Evolutionary conservation across 441 rosid genomes (phyloP).

Genomic region (Euphorbia corollata): DNA sequence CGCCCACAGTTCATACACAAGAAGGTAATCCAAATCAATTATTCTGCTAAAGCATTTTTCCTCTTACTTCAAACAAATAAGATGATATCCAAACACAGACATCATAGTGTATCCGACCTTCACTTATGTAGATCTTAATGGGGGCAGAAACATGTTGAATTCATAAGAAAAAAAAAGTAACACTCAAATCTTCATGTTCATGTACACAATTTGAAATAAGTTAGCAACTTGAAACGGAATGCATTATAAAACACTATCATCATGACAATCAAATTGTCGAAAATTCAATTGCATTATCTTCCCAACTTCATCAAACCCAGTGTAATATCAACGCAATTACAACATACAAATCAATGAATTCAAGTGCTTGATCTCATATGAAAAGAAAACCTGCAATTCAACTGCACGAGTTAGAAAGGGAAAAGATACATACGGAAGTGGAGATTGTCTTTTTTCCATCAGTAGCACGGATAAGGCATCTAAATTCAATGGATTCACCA

Average conservation of each 20-base stretch:
- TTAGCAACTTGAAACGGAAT: neutral
- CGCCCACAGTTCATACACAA: neutral
- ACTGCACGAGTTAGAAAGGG: neutral
- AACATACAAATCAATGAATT: neutral
- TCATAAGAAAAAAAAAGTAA: neutral
- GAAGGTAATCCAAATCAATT: neutral
- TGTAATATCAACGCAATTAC: neutral
- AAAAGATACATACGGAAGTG: slow-evolving; percentile 51
- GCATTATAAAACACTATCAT: neutral
- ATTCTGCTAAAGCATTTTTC: neutral
- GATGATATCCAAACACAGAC: neutral
- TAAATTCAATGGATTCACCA: slow-evolving; percentile 53
- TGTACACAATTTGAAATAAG: neutral
- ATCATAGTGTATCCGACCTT: neutral
- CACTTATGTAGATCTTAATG: neutral
- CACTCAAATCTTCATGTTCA: neutral
- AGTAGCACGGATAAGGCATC: slow-evolving; percentile 87
- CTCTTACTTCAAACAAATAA: neutral
- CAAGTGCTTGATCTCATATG: neutral
- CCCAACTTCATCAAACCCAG: no score
- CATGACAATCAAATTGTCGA: no score
- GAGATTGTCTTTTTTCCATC: slow-evolving; percentile 70
- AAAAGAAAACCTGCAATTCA: neutral
- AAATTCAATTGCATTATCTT: no score
- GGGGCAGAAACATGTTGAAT: neutral